A percentile compares a stretch with the other conserved stretches of the same genome.
These are phyloP conservation scores for Trametopsis cervina DNA, from an alignment of 768 basidiomycete species.

Conservation along the genomic window DNA sequence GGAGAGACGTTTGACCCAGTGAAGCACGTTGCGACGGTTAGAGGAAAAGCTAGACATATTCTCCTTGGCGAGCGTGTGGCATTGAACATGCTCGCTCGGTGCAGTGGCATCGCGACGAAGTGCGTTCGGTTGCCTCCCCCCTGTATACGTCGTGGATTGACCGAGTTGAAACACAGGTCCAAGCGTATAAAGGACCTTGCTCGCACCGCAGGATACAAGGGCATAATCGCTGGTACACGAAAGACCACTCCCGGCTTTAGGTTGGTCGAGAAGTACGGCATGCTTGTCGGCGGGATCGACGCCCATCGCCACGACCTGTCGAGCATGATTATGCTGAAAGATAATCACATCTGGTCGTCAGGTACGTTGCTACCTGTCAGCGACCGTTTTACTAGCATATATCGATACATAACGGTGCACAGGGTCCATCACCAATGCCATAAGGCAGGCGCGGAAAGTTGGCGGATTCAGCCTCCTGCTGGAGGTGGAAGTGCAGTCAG, in stretches of 20 bases:
- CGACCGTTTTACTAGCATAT: neutral
- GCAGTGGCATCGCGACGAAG: conserved; percentile 96
- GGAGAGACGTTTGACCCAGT: conserved; percentile 76
- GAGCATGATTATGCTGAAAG: conserved; percentile 99
- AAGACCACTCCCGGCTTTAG: conserved; percentile 98
- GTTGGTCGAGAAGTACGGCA: conserved; percentile 96
- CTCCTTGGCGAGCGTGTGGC: conserved; percentile 91
- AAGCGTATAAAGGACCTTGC: conserved; percentile 77
- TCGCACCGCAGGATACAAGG: conserved; percentile 68
- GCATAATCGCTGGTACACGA: conserved; percentile 88
- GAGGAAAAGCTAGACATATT: conserved; percentile 80
- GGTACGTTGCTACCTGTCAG: conserved; percentile 39
- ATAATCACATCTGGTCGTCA: conserved; percentile 98
- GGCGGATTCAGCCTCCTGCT: conserved; percentile 89
- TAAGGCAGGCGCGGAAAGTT: conserved; percentile 77
- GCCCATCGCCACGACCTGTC: conserved; percentile 94
- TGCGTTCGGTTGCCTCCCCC: conserved; percentile 31
- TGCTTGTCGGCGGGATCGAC: conserved; percentile 97
- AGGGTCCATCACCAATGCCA: conserved; percentile 90
- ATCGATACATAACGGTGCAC: neutral
- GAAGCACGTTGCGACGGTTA: conserved; percentile 84
- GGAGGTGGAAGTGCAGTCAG: conserved; percentile 88
- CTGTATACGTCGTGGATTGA: neutral
- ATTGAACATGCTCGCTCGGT: conserved; percentile 87
- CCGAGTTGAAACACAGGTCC: conserved; percentile 46